Base-by-base conservation (phyloP, 768 basidiomycete genomes). In the Rhodotorula kratochvilovae region DNA sequence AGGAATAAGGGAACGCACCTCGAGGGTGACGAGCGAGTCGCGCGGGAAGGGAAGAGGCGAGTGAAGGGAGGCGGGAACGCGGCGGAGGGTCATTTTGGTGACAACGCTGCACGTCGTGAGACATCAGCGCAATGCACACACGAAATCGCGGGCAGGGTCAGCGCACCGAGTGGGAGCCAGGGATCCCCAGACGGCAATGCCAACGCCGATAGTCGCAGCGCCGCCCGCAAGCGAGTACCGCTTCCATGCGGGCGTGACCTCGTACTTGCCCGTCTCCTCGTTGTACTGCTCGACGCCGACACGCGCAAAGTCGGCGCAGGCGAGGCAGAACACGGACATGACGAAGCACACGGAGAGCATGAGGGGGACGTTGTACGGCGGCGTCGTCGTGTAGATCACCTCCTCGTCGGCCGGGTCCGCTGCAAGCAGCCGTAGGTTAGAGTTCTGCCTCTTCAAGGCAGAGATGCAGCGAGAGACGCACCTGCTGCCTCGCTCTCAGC, bases 191-290 rank as follows among this genome's bases (percentile, higher is more conserved):
- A 59, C 42, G 31, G 67, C 60, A 8, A 67, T 42, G 2, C 43
- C 69, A 0, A 33, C 42, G 4, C 65, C 68, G 23, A 71, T 45
- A 3, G 33, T 54, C 2, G 45, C 59, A 1, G 69, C 66, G 0
- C 69, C 66, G 2, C 50, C 21, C 0, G 69, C 68, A 13, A 68
- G 50, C 16, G 59, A 56, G 59, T 71, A 74, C 16, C 73, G 66
- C 59, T 70, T 65, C 73, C 69, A 70, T 4, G 61, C 58, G 3
- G 61, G 61, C n/a, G 66, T 68, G 25, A 57, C 39, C 33, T 54
- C 51, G 63, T 68, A 70, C 43, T 70, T 68, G 29, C 68, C 69
- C 27, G 66, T 65, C n/a, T 70, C 60, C 35, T 66, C 69, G 48
- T 63, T 50, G 29, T 42, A 46, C 29, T 1, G 21, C 50, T 67